Percentiles rank a stretch among this genome's conserved stretches.
These are phyloP conservation scores for Ophiocordyceps camponoti-leonardi DNA, from an alignment of 2,329 filamentous ascomycete species.

Conservation along the genomic window DNA sequence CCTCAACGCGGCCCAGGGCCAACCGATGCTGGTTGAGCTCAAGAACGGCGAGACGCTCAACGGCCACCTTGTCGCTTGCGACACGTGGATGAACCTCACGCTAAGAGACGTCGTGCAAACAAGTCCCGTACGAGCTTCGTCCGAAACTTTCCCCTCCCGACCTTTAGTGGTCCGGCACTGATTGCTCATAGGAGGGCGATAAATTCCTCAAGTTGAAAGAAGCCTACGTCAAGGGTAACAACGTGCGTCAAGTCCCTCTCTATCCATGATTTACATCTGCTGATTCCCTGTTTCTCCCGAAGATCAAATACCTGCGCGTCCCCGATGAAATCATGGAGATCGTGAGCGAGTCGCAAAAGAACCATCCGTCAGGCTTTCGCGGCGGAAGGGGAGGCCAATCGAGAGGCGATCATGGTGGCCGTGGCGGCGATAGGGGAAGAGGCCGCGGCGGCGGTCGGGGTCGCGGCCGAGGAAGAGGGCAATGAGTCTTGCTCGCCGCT, in stretches of 20 bases:
- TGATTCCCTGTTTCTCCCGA: background rate
- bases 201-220: constrained; percentile 85
- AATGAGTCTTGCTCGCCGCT: constrained; percentile 9
- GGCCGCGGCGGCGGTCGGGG: constrained; percentile 23
- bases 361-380: constrained; percentile 43
- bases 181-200: constrained; percentile 54
- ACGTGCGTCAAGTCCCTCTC: constrained; percentile 42
- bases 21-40: constrained; percentile 93
- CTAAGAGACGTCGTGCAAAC: constrained; percentile 96
- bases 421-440: constrained; percentile 26
- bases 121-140: constrained; percentile 42
- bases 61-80: constrained; percentile 88
- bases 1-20: constrained; percentile 87
- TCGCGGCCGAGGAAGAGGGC: constrained; percentile 15
- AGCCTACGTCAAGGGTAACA: constrained; percentile 94
- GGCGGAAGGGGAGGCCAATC: constrained; percentile 44
- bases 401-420: constrained; percentile 37
- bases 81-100: constrained; percentile 99
- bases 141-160: no score
- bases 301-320: constrained; percentile 98
- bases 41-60: constrained; percentile 97
- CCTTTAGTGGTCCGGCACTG: no score
- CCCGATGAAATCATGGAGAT: constrained; percentile 93
- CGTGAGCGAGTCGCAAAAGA: constrained; percentile 81
- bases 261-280: background rate